A percentile compares a stretch with the other conserved stretches of the same genome.
These are phyloP conservation scores for Medicago truncatula DNA, from an alignment of 306 rosid genomes.

Conservation along the genomic window MtrunA17r5.0-ANR NC_053042.1:47618501-47619000, in stretches of 20 bases:
- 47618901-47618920: too few relatives aligned
- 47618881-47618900: too few relatives aligned
- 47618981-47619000: too few relatives aligned
- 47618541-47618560: not conserved
- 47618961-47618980: too few relatives aligned
- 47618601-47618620: constrained; percentile 72
- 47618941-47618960: too few relatives aligned
- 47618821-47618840: constrained; percentile 67
- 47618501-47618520: too few relatives aligned
- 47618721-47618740: constrained; percentile 72
- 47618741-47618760: constrained; percentile 65
- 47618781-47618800: constrained; percentile 63
- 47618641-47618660: constrained; percentile 44
- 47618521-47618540: too few relatives aligned
- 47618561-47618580: constrained; percentile 64
- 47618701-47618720: constrained; percentile 81
- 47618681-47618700: constrained; percentile 92
- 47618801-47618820: constrained; percentile 66
- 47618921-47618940: not conserved
- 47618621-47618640: constrained; percentile 67
- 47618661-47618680: constrained; percentile 61
- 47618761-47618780: constrained; percentile 79
- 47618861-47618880: not conserved
- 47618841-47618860: constrained; percentile 75
- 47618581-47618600: constrained; percentile 66